A percentile compares a stretch with the other conserved stretches of the same genome.
These are phyloP conservation scores for Dentipellis fragilis DNA, from an alignment of 768 basidiomycete genomes.

Conservation along the genomic window DNA sequence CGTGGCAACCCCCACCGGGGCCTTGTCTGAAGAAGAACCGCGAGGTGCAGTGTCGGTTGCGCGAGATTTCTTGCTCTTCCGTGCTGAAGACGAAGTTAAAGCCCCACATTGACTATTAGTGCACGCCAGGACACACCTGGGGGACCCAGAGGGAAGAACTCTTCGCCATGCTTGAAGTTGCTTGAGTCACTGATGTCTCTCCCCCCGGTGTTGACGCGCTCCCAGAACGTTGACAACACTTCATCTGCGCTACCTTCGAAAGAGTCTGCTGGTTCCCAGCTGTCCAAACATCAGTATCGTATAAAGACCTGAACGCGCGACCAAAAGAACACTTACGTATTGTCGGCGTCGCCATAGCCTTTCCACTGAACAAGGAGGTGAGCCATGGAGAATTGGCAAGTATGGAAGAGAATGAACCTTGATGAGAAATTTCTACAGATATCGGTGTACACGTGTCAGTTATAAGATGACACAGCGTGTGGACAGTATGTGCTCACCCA, in stretches of 20 bases:
- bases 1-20: too few species aligned
- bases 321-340: constrained; percentile 8
- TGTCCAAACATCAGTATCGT: constrained; percentile 1
- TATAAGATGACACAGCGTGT: too few species aligned
- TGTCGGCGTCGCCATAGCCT: constrained; percentile 8
- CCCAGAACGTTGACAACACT: constrained; percentile 8
- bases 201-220: constrained; percentile 8
- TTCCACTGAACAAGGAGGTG: constrained; percentile 9
- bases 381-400: neutral
- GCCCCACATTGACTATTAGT: neutral
- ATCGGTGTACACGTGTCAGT: too few species aligned
- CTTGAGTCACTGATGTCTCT: constrained; percentile 6
- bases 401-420: constrained; percentile 4
- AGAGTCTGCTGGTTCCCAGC: constrained; percentile 13
- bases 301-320: neutral
- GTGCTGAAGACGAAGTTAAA: neutral
- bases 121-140: constrained; percentile 3
- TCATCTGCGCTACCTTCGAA: constrained; percentile 9
- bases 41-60: too few species aligned
- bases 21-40: too few species aligned
- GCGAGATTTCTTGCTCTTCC: neutral
- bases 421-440: constrained; percentile 9
- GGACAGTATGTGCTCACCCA: constrained; percentile 7
- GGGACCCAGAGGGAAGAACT: constrained; percentile 9
- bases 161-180: constrained; percentile 11